Evolutionary conservation across 2,329 filamentous ascomycete species (phyloP).

Genomic region (Calonectria hongkongensis): DNA sequence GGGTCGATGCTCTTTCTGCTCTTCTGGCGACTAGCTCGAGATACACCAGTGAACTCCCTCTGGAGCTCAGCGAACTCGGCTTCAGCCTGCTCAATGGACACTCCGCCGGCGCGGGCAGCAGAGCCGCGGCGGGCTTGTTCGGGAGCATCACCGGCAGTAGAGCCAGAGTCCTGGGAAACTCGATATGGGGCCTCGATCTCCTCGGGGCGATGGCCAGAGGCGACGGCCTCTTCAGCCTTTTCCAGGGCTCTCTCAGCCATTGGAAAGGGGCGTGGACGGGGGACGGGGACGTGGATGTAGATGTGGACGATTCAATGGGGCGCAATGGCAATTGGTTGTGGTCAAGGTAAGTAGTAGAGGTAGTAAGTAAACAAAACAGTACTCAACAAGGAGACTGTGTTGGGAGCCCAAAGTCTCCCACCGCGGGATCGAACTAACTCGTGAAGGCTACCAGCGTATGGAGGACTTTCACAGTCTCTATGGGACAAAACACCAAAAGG

Average conservation of each 20-base stretch:
- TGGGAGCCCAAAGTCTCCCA: conserved; percentile 55
- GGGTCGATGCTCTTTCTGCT: conserved; percentile 66
- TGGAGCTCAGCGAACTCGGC: conserved; percentile 82
- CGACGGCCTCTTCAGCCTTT: conserved; percentile 56
- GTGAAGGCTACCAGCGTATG: conserved; percentile 7
- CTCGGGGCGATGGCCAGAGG: conserved; percentile 53
- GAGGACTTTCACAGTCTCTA: neutral
- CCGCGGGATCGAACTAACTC: conserved; percentile 41
- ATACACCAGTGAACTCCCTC: conserved; percentile 75
- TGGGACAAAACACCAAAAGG: conserved; percentile 15
- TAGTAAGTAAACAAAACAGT: conserved; percentile 28
- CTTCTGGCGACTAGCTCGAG: conserved; percentile 66
- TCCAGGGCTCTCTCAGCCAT: conserved; percentile 57
- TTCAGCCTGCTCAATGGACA: conserved; percentile 81
- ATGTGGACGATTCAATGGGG: conserved; percentile 9
- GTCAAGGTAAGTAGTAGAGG: conserved; percentile 2
- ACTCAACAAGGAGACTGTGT: conserved; percentile 46
- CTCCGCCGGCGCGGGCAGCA: conserved; percentile 61
- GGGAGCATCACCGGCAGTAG: conserved; percentile 53
- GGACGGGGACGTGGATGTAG: neutral
- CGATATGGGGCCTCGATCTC: conserved; percentile 52
- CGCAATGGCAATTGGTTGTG: conserved; percentile 15
- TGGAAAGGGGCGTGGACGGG: neutral
- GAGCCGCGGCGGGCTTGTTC: conserved; percentile 44
- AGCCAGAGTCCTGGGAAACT: conserved; percentile 54